Conservation (phyloP, 1,139 yeast genomes). For the Lodderomyces orthopsilosis region DNA sequence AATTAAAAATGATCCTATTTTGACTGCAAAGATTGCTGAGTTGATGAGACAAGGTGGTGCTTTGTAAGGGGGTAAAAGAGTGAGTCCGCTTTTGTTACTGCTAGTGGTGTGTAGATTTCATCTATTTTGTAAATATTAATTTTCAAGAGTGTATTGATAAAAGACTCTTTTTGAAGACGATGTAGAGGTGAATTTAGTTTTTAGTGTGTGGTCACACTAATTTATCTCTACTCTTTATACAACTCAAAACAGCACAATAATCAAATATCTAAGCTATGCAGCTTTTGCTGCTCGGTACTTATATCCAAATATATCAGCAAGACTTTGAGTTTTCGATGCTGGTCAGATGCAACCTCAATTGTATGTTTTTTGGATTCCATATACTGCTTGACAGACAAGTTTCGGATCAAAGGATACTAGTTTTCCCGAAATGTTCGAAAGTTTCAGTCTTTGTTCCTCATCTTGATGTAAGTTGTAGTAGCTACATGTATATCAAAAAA, state of each 20-base stretch:
- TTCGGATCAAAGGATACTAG: too few relatives aligned
- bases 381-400: background rate
- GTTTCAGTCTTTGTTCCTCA: background rate
- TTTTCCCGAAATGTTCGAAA: background rate
- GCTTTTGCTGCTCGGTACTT: background rate
- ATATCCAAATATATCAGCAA: background rate
- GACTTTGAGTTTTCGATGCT: background rate
- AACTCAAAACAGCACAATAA: background rate
- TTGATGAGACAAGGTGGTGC: slow-evolving; percentile 36
- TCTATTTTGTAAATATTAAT: background rate
- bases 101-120: too few relatives aligned
- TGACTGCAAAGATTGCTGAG: slow-evolving; percentile 46
- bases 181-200: too few relatives aligned
- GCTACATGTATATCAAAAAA: too few relatives aligned
- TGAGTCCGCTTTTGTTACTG: too few relatives aligned
- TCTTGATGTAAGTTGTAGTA: too few relatives aligned
- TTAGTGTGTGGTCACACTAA: too few relatives aligned
- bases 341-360: background rate
- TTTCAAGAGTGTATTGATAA: too few relatives aligned
- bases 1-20: slow-evolving; percentile 63
- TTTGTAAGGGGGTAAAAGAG: slow-evolving; percentile 8
- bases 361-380: background rate
- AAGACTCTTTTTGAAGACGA: too few relatives aligned
- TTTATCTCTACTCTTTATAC: background rate
- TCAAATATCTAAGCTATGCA: background rate